phyloP scores from a whole-genome alignment of 2,329 filamentous ascomycete species.

The Monilinia polystroma region DNA sequence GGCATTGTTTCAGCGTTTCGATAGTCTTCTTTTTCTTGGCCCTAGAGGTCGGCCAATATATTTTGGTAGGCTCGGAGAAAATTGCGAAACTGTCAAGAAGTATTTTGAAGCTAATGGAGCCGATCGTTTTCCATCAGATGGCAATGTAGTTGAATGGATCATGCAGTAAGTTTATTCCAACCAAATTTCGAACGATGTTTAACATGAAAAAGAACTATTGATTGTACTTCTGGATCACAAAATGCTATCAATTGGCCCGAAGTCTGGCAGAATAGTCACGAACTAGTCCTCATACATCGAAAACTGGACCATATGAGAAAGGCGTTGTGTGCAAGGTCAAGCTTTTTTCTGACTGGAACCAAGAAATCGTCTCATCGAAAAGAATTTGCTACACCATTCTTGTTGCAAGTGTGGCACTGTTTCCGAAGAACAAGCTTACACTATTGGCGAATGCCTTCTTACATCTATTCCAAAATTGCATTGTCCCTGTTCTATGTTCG shows the following conservation, averaged over 20 bases:
- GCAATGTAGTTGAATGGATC: conserved; percentile 85
- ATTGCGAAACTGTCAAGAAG: conserved; percentile 62
- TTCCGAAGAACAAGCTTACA: conserved; percentile 58
- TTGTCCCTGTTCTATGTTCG: conserved; percentile 46
- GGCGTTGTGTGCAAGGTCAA: conserved; percentile 34
- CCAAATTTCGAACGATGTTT: not conserved
- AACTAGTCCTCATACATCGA: conserved; percentile 42
- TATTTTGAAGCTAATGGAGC: conserved; percentile 77
- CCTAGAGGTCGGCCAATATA: conserved; percentile 76
- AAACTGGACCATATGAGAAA: conserved; percentile 55
- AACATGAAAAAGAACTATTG: conserved; percentile 45
- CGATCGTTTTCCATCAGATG: conserved; percentile 60
- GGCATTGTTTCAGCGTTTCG: conserved; percentile 88
- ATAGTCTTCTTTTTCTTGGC: conserved; percentile 73
- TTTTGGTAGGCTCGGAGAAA: conserved; percentile 74
- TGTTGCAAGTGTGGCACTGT: conserved; percentile 53
- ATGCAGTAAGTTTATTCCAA: conserved; percentile 42
- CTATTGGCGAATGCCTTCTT: conserved; percentile 66
- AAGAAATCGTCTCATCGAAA: conserved; percentile 49
- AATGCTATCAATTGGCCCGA: conserved; percentile 61
- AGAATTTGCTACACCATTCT: conserved; percentile 62
- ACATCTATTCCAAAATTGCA: conserved; percentile 43
- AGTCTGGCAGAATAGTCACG: conserved; percentile 55
- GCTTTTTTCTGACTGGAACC: conserved; percentile 34
- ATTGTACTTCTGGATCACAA: conserved; percentile 58